Evolutionary conservation across 164 flowering plant species (phyloP).

Genomic region (Chloranthus sessilifolius): DNA sequence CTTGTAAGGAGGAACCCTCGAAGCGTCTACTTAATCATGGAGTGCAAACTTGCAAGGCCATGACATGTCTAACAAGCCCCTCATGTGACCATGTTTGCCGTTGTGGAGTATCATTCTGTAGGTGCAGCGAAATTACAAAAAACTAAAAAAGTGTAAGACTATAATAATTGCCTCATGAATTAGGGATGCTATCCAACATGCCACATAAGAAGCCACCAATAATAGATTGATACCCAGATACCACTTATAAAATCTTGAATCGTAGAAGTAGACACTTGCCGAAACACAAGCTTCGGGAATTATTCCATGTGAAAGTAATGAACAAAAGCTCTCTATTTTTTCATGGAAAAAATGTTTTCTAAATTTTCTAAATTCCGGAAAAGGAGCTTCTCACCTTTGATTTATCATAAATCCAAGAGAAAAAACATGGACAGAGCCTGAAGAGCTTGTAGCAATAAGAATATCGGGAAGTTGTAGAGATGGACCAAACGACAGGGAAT

Average conservation of each 20-base stretch:
- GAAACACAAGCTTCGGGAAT: neutral
- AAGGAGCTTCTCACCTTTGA: slow-evolving; percentile 47
- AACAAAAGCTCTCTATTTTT: neutral
- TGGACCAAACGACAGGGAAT: slow-evolving; percentile 80
- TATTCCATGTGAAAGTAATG: neutral
- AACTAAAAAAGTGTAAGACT: too few species aligned
- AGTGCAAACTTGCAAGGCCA: too few species aligned
- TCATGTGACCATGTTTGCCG: too few species aligned
- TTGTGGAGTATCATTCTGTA: too few species aligned
- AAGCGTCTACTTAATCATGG: too few species aligned
- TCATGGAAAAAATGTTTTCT: neutral
- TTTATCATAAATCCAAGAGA: slow-evolving; percentile 44
- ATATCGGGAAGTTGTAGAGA: slow-evolving; percentile 68
- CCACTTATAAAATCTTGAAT: too few species aligned
- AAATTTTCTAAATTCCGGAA: neutral
- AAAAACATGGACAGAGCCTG: slow-evolving; percentile 84
- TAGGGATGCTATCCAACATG: neutral
- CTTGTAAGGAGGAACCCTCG: too few species aligned
- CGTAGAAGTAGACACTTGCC: neutral
- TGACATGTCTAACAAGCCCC: too few species aligned
- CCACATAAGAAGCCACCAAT: neutral
- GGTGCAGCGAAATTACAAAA: too few species aligned
- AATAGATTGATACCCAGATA: neutral
- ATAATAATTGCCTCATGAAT: neutral
- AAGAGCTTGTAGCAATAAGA: slow-evolving; percentile 77